These are phyloP conservation scores for Carex kokanica DNA, from an alignment of 176 grass and related monocot genomes.

Conservation along the genomic window DNA sequence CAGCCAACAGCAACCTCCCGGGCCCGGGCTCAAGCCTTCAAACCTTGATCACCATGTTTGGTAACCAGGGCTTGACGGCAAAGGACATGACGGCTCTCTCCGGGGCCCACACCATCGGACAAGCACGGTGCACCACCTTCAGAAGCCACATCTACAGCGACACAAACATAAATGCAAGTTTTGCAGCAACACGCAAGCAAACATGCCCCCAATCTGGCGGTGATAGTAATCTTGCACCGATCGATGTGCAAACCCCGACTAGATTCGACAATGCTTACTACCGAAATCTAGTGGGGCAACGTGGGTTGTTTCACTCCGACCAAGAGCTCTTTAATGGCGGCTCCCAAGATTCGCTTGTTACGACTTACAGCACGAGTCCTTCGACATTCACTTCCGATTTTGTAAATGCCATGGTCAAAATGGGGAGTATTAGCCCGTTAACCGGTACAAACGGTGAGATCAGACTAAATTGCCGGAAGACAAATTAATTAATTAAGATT, in stretches of 20 bases:
- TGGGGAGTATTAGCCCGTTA: conserved; percentile 55
- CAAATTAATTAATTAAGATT: conserved; percentile 34
- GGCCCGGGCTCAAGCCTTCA: conserved; percentile 39
- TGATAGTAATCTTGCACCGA: conserved; percentile 46
- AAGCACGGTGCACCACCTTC: conserved; percentile 59
- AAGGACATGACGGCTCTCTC: conserved; percentile 88
- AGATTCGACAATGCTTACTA: conserved; percentile 82
- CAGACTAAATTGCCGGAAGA: conserved; percentile 64
- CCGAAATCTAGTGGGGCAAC: conserved; percentile 43
- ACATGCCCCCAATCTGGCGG: conserved; percentile 58
- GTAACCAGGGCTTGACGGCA: conserved; percentile 39
- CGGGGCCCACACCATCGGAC: conserved; percentile 71
- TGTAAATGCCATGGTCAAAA: conserved; percentile 57
- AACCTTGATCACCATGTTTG: conserved; percentile 45
- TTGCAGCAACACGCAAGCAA: conserved; percentile 39
- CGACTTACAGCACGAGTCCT: conserved; percentile 45
- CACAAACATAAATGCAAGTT: conserved; percentile 47
- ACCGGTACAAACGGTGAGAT: conserved; percentile 48
- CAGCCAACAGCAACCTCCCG: conserved; percentile 62
- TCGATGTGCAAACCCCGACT: conserved; percentile 61
- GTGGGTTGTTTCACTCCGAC: conserved; percentile 70
- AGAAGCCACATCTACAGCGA: conserved; percentile 69
- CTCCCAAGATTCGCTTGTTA: conserved; percentile 65
- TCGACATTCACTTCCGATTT: conserved; percentile 39
- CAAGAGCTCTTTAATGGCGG: conserved; percentile 89